A percentile compares a stretch with the other conserved stretches of the same genome.
Evolutionary conservation across 768 basidiomycete genomes (phyloP).

Genomic region (Chalciporus sphaerocephalus): DNA sequence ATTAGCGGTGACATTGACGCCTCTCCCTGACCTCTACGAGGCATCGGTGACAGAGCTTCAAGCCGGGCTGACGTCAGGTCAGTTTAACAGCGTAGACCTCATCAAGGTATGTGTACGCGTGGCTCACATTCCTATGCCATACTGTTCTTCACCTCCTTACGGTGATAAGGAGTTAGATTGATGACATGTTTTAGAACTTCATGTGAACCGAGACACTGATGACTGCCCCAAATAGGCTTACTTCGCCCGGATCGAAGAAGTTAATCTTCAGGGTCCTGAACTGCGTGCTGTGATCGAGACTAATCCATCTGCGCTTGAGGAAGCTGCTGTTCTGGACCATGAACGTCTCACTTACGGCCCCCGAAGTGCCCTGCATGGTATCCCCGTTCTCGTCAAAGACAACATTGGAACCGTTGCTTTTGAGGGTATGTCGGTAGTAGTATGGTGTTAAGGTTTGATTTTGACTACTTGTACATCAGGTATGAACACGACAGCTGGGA

Average conservation of each 20-base stretch:
- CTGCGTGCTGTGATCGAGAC: slow-evolving; percentile 40
- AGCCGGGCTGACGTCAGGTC: slow-evolving; percentile 31
- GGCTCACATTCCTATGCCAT: too few relatives aligned
- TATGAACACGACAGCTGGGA: slow-evolving; percentile 42
- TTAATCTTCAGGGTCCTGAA: slow-evolving; percentile 35
- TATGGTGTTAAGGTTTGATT: too few relatives aligned
- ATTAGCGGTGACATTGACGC: slow-evolving; percentile 10
- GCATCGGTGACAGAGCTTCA: slow-evolving; percentile 39
- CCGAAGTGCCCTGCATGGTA: slow-evolving; percentile 35
- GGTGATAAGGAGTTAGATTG: background rate
- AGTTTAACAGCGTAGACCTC: slow-evolving; percentile 40
- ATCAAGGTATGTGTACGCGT: slow-evolving; percentile 30
- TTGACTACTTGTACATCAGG: slow-evolving; percentile 17
- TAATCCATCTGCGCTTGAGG: slow-evolving; percentile 34
- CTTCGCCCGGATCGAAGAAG: slow-evolving; percentile 40
- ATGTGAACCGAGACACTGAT: background rate
- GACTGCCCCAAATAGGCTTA: slow-evolving; percentile 32
- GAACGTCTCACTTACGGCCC: slow-evolving; percentile 29
- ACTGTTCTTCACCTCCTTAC: background rate
- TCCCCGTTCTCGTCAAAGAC: slow-evolving; percentile 37
- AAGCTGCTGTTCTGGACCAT: slow-evolving; percentile 33
- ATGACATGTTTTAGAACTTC: background rate
- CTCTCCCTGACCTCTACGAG: slow-evolving; percentile 40
- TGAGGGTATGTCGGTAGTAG: slow-evolving; percentile 16
- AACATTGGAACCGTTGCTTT: slow-evolving; percentile 30